These are phyloP conservation scores for Acacia melanoxylon DNA, from an alignment of 306 rosid genomes.

Conservation along the genomic window DNA sequence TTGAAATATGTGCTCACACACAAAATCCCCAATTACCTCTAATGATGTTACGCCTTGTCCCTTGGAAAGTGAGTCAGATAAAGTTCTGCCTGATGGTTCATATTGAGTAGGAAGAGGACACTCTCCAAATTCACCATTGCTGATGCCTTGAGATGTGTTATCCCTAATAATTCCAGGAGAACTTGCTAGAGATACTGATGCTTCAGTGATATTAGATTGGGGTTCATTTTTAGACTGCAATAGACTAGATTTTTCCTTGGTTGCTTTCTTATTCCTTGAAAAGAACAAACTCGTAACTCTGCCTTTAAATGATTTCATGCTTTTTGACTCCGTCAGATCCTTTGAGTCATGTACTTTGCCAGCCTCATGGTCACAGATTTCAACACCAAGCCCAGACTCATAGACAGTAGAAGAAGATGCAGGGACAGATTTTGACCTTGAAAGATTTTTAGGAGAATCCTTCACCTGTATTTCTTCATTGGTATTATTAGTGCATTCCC, in stretches of 20 bases:
- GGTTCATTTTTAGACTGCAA: constrained; percentile 44
- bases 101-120: constrained; percentile 44
- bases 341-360: constrained; percentile 44
- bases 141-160: constrained; percentile 50
- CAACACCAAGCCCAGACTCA: constrained; percentile 40
- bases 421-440: constrained; percentile 85
- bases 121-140: constrained; percentile 48
- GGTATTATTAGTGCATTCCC: constrained; percentile 45
- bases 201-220: constrained; percentile 41
- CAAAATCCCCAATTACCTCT: constrained; percentile 57
- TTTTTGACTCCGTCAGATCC: constrained; percentile 60
- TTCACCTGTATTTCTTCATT: constrained; percentile 42
- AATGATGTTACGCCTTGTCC: constrained; percentile 49
- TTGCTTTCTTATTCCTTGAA: constrained; percentile 74
- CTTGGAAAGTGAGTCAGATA: constrained; percentile 41
- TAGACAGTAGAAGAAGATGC: constrained; percentile 53
- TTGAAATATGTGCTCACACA: not conserved
- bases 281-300: constrained; percentile 83
- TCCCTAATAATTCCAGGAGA: constrained; percentile 42
- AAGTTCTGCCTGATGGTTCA: constrained; percentile 48
- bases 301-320: constrained; percentile 72
- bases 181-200: constrained; percentile 25
- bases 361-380: constrained; percentile 48
- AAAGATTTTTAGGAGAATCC: constrained; percentile 56
- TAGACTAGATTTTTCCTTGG: constrained; percentile 57